A percentile compares a stretch with the other conserved stretches of the same genome.
These are phyloP conservation scores for Phyllosticta paracitricarpa DNA, from an alignment of 2,329 filamentous ascomycete species.

Conservation along the genomic window DNA sequence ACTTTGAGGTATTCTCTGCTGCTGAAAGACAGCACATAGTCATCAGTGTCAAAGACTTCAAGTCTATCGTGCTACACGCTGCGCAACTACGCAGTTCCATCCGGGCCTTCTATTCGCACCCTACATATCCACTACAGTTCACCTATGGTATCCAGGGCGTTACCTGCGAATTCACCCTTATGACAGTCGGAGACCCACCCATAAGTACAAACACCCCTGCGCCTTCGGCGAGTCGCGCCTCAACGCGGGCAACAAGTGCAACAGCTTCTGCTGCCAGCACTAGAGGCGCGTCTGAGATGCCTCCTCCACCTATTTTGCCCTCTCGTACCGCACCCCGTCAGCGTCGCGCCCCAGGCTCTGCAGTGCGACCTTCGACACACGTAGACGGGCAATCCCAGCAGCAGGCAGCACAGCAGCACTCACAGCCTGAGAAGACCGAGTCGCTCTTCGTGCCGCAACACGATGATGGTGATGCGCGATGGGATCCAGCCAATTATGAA, in stretches of 20 bases:
- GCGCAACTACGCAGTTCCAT: constrained; percentile 58
- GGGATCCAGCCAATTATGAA: constrained; percentile 61
- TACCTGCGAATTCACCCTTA: constrained; percentile 67
- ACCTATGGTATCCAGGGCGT: constrained; percentile 60
- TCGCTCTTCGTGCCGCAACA: constrained; percentile 56
- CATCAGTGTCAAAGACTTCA: constrained; percentile 75
- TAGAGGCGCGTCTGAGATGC: constrained; percentile 27
- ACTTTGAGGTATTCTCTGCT: constrained; percentile 66
- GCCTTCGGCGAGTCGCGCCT: background rate
- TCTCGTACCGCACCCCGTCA: constrained; percentile 23
- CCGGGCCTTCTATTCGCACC: constrained; percentile 59
- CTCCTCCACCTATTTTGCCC: constrained; percentile 28
- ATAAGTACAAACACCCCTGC: background rate
- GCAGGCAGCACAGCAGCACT: constrained; percentile 15
- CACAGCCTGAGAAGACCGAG: constrained; percentile 41
- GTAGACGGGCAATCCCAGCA: constrained; percentile 16
- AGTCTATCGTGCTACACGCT: constrained; percentile 67
- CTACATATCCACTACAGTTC: constrained; percentile 62
- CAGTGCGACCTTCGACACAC: constrained; percentile 13
- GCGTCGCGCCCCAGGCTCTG: constrained; percentile 19
- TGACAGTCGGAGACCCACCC: constrained; percentile 61
- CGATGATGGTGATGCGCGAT: constrained; percentile 57
- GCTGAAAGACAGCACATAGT: constrained; percentile 69
- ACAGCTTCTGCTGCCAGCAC: background rate
- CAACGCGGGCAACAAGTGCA: constrained; percentile 9